Evolutionary conservation across 345 rosid species (phyloP), one percentile per base, ranked within the genome.

Genomic region (Pugionium cornutum): DNA sequence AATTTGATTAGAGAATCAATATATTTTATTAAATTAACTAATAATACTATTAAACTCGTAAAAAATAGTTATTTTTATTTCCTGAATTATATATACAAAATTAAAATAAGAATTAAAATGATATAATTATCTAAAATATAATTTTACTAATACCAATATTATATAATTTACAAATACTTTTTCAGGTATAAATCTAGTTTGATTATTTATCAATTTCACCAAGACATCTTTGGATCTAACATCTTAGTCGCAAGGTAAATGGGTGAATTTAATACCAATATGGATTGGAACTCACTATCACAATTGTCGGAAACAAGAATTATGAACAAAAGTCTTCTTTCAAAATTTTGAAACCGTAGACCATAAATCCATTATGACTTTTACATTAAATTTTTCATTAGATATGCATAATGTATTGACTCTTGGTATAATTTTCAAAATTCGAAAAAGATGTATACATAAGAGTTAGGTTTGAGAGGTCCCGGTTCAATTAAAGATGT

Each of bases 391-490:
- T 66, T 31, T 67, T 35, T 36, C 31, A 39, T 46, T 37, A 67
- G 71, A 67, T 36, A 48, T 37, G 9, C 25, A n/a, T 36, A 56
- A 18, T 18, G 18, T 18, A 18, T 18, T 18, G 18, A 18, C 18
- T 18, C 18, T 18, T 18, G 0, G 18, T 18, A 18, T 18, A 18
- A 18, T 18, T 18, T 18, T 18, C 18, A 18, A 18, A 18, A 18
- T 18, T 18, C 36, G 40, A 46, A 30, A 33, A 30, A 33, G 32
- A 53, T 34, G 25, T 40, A 66, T 18, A 35, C 9, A 58, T 34
- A 48, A 49, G 50, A 52, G 72, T 58, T 73, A 66, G 76, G 77
- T 73, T 45, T 45, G 44, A 30, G 72, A 31, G 72, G 58, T 40
- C 73, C 62, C 57, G 27, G 53, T 33, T 32, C 9, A 62, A 72